Evolutionary conservation across 495 filamentous ascomycete species (phyloP).

Genomic region (Penicillium diatomitis): DNA sequence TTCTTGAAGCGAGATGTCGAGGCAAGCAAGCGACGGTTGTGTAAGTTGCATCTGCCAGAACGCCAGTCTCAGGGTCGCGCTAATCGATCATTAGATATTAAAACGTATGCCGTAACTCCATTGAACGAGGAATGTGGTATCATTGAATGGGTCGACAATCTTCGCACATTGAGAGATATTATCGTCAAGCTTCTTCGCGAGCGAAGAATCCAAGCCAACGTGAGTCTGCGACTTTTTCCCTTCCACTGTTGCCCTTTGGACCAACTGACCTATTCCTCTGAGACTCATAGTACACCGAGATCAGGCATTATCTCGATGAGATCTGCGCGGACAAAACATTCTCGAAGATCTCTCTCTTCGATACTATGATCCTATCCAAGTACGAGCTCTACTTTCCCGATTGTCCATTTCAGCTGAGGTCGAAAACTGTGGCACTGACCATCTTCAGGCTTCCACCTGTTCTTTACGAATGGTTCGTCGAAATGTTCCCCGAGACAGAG

Average conservation of each 20-base stretch:
- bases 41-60: constrained; percentile 23
- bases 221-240: constrained; percentile 11
- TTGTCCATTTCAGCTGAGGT: background rate
- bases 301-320: constrained; percentile 48
- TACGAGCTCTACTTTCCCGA: constrained; percentile 7
- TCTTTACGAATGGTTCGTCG: constrained; percentile 88
- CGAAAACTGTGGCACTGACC: constrained; percentile 5
- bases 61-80: background rate
- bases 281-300: constrained; percentile 44
- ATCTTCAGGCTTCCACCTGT: constrained; percentile 60
- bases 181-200: constrained; percentile 67
- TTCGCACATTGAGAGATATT: constrained; percentile 89
- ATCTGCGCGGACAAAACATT: constrained; percentile 36
- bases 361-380: constrained; percentile 49
- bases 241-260: background rate
- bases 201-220: constrained; percentile 51
- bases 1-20: constrained; percentile 85
- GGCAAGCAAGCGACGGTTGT: constrained; percentile 71
- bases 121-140: constrained; percentile 96
- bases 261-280: constrained; percentile 2
- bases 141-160: constrained; percentile 98
- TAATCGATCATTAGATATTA: constrained; percentile 57
- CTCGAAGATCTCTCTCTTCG: constrained; percentile 57
- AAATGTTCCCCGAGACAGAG: constrained; percentile 86
- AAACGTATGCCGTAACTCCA: constrained; percentile 92